Conservation (phyloP, 2,329 filamentous ascomycete species). For the Cercospora sp. region DNA sequence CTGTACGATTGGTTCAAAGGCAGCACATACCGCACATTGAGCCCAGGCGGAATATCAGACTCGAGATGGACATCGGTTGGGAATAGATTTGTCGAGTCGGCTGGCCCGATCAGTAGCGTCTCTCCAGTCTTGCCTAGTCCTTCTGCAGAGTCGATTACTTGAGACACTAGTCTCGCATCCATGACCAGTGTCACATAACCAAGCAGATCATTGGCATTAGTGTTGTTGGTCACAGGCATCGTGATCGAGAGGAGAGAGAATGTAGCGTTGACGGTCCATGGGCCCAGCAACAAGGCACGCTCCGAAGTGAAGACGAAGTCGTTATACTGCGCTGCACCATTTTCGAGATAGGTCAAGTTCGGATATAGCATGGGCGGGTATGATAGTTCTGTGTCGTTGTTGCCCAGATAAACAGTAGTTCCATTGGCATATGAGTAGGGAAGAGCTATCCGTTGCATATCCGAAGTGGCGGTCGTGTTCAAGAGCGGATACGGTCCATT, state of each 20-base stretch:
- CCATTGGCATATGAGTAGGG: conserved; percentile 64
- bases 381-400: conserved; percentile 54
- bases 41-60: conserved; percentile 27
- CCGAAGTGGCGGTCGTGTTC: conserved; percentile 60
- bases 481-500: conserved; percentile 56
- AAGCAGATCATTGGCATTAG: conserved; percentile 62
- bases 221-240: conserved; percentile 72
- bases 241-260: conserved; percentile 80
- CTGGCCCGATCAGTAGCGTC: conserved; percentile 70
- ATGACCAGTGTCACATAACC: conserved; percentile 84
- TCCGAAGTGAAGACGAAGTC: conserved; percentile 30
- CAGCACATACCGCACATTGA: conserved; percentile 36
- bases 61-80: conserved; percentile 38
- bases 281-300: conserved; percentile 71
- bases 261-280: conserved; percentile 68
- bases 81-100: conserved; percentile 62
- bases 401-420: conserved; percentile 60
- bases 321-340: conserved; percentile 2
- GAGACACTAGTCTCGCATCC: conserved; percentile 64
- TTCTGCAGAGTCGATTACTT: conserved; percentile 63
- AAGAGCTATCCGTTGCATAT: conserved; percentile 55
- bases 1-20: conserved; percentile 33
- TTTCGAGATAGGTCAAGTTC: conserved; percentile 66
- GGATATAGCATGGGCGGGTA: conserved; percentile 75
- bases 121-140: conserved; percentile 70